These are phyloP conservation scores for Cladorrhinum sp. DNA, from an alignment of 2,329 filamentous ascomycete species.

Conservation along the genomic window DNA sequence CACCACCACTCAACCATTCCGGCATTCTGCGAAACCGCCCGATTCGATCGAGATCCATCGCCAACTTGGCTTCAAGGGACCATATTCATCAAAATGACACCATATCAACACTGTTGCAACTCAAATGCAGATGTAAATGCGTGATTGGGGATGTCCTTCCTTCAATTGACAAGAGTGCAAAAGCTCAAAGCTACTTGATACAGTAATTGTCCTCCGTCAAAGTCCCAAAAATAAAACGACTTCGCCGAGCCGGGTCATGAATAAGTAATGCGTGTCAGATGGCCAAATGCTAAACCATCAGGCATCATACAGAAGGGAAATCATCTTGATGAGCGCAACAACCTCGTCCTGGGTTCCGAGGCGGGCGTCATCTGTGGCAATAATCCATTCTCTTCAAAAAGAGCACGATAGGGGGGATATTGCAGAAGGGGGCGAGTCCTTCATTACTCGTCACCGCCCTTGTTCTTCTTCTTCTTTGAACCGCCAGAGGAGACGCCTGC, in stretches of 20 bases:
- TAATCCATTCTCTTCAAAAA: too few relatives aligned
- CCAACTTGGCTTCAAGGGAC: not conserved
- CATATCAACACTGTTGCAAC: too few relatives aligned
- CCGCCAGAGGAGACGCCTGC: slow-evolving; percentile 44
- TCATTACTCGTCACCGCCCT: slow-evolving; percentile 27
- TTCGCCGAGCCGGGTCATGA: not conserved
- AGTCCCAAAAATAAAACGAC: not conserved
- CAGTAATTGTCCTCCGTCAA: not conserved
- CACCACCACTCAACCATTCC: not conserved
- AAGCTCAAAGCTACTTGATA: not conserved
- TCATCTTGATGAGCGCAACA: not conserved
- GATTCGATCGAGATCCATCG: not conserved
- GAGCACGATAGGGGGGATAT: too few relatives aligned
- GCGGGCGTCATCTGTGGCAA: not conserved
- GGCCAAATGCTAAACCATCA: too few relatives aligned
- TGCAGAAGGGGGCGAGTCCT: slow-evolving; percentile 8
- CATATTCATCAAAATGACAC: not conserved
- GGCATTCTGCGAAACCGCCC: not conserved
- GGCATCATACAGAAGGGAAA: not conserved
- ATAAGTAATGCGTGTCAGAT: not conserved
- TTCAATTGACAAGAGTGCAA: slow-evolving; percentile 7
- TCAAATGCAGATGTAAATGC: too few relatives aligned
- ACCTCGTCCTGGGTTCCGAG: slow-evolving; percentile 4
- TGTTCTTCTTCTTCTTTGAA: slow-evolving; percentile 67
- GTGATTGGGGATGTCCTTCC: not conserved